These are phyloP conservation scores for Chaetoceros tenuissimus DNA, from an alignment of 108 stramenopile genomes.

Conservation along the genomic window DNA sequence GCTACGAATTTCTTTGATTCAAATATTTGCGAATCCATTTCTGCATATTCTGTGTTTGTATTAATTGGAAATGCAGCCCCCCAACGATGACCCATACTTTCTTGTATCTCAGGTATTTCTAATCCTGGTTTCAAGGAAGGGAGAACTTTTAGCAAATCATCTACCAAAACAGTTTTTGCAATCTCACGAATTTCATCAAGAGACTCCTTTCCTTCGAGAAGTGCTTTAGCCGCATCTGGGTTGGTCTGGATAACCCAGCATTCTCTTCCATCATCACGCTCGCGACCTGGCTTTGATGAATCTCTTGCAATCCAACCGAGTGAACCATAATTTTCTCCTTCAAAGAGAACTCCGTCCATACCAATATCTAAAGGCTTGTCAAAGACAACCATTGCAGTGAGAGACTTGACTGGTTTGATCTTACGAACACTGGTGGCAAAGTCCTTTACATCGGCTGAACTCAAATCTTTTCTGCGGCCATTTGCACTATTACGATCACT, in stretches of 20 bases:
- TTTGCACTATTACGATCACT: constrained; percentile 19
- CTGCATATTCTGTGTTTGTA: background rate
- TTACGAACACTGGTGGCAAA: constrained; percentile 2
- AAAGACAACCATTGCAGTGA: constrained; percentile 18
- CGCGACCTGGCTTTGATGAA: constrained; percentile 29
- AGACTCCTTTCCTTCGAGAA: background rate
- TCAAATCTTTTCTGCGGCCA: constrained; percentile 11
- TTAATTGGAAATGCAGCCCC: constrained; percentile 24
- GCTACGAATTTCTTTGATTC: constrained; percentile 14
- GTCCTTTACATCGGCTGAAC: constrained; percentile 6
- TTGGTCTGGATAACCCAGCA: constrained; percentile 25
- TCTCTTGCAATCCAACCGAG: constrained; percentile 25
- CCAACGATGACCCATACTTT: constrained; percentile 22
- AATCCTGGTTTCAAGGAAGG: too few relatives aligned
- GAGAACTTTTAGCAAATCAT: constrained; percentile 8
- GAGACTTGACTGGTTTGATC: constrained; percentile 11
- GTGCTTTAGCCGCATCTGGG: constrained; percentile 9
- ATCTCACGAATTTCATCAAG: constrained; percentile 9
- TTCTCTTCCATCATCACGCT: constrained; percentile 13
- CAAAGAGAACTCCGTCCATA: constrained; percentile 13
- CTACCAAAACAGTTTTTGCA: constrained; percentile 3
- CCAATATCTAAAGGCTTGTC: constrained; percentile 8
- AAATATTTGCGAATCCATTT: too few relatives aligned
- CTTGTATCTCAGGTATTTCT: constrained; percentile 11
- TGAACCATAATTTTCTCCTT: constrained; percentile 7